Evolutionary conservation across 2,329 filamentous ascomycete species (phyloP), one percentile per base, ranked within the genome.

Genomic region (Endocalyx cinctus): DNA sequence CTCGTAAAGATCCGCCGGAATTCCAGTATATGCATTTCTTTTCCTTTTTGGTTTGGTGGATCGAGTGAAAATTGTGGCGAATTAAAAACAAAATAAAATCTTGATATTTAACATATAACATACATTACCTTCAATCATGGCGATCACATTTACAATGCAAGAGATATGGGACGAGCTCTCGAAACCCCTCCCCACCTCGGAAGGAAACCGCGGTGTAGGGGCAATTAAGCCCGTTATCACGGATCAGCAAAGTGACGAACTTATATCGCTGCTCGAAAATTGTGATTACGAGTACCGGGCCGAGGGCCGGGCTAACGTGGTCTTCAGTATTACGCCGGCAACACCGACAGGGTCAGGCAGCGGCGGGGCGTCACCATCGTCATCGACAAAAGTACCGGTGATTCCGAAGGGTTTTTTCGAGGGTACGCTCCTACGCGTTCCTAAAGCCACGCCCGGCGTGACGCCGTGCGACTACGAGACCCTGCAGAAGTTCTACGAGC

Each of bases 281-380:
- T 46, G 47, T 13, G 36, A 46, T 14, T 57, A 50, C 31, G 54
- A 57, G 33, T 63, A 76, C 37, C 59, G 78, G 15, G 73, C 70
- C 17, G 85, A 92, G 57, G 86, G 85, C 16, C 80, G 83, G 16
- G 84, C 86, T 33, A 90, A 92, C 56, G 72, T 82, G 32, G 81
- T 89, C 42, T 88, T 85, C 51, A 71, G 72, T 45, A 69, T 84
- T 35, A n/a, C n/a, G n/a, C n/a, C n/a, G n/a, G n/a, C n/a, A n/a
- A n/a, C n/a, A n/a, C n/a, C n/a, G n/a, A n/a, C n/a, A n/a, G n/a
- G n/a, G n/a, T n/a, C n/a, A n/a, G n/a, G n/a, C n/a, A n/a, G n/a
- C n/a, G n/a, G n/a, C n/a, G n/a, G n/a, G n/a, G n/a, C n/a, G n/a
- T n/a, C n/a, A n/a, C n/a, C n/a, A n/a, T n/a, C n/a, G n/a, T n/a